Conservation (phyloP, 2,329 filamentous ascomycete species). For the Neonectria magnoliae region DNA sequence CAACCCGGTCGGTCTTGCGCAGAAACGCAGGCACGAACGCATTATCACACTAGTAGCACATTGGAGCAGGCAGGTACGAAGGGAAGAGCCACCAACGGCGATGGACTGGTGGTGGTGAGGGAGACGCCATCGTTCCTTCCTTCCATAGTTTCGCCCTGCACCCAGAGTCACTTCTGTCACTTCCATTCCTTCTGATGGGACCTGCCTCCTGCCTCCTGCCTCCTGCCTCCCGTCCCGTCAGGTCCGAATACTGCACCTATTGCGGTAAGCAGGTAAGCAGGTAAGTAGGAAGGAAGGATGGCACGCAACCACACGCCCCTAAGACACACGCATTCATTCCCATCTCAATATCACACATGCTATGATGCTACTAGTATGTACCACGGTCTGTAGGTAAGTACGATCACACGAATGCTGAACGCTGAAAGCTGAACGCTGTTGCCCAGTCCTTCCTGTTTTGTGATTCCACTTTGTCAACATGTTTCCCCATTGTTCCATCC, state of each 20-base stretch:
- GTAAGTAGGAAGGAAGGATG: background rate
- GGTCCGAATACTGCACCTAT: background rate
- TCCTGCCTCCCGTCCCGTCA: background rate
- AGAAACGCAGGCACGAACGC: slow-evolving; percentile 17
- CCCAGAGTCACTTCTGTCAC: background rate
- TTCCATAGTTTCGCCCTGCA: background rate
- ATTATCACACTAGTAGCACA: slow-evolving; percentile 17
- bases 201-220: background rate
- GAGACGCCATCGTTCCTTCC: background rate
- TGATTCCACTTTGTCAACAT: slow-evolving; percentile 12
- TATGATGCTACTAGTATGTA: background rate
- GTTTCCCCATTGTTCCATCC: background rate
- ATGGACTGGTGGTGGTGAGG: background rate
- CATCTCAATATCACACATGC: background rate
- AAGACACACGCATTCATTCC: background rate
- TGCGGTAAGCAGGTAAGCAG: background rate
- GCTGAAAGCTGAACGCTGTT: background rate
- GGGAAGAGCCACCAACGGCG: background rate
- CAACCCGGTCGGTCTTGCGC: slow-evolving; percentile 20
- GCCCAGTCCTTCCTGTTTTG: background rate
- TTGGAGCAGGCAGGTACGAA: background rate
- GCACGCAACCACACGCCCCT: background rate
- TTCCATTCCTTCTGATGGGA: background rate
- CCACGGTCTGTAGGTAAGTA: background rate
- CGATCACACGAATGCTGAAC: background rate